Percentiles rank a stretch among this genome's conserved stretches.
These are phyloP conservation scores for Oidiodendron maius DNA, from an alignment of 495 filamentous ascomycete species.

Conservation along the genomic window DNA sequence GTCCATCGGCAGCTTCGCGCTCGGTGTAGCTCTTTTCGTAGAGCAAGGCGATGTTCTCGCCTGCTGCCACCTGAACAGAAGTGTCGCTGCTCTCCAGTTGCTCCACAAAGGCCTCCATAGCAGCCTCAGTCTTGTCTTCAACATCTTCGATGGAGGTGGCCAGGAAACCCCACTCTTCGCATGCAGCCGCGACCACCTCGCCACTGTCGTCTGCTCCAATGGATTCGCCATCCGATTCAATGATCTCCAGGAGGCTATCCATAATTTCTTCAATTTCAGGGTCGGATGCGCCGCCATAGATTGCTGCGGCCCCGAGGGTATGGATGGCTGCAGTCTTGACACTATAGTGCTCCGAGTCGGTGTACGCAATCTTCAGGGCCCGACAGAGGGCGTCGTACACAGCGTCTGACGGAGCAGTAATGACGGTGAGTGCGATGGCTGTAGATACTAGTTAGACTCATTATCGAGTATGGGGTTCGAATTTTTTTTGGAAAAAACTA, in stretches of 20 bases:
- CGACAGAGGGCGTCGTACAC: conserved; percentile 60
- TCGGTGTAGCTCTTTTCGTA: conserved; percentile 77
- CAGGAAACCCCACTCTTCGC: conserved; percentile 84
- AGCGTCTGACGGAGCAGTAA: conserved; percentile 65
- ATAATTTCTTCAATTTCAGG: conserved; percentile 70
- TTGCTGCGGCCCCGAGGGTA: conserved; percentile 63
- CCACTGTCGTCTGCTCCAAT: conserved; percentile 70
- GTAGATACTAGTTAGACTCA: background rate
- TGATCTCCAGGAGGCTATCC: conserved; percentile 77
- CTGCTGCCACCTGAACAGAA: conserved; percentile 77
- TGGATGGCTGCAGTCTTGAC: conserved; percentile 74
- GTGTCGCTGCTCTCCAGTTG: conserved; percentile 77
- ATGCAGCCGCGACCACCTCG: conserved; percentile 73
- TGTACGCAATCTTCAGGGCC: conserved; percentile 61
- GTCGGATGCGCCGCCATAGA: conserved; percentile 73
- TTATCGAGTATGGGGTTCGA: background rate
- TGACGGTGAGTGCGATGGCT: conserved; percentile 69
- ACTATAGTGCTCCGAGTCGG: conserved; percentile 57
- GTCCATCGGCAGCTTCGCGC: conserved; percentile 53
- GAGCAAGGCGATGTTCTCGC: conserved; percentile 83
- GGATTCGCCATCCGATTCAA: conserved; percentile 74
- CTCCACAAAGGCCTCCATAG: conserved; percentile 83
- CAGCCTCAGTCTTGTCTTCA: conserved; percentile 62
- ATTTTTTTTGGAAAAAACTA: conserved; percentile 18
- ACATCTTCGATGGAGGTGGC: conserved; percentile 80